Evolutionary conservation across 495 filamentous ascomycete species (phyloP), one percentile per base, ranked within the genome.

Genomic region (Penicillium longicatenatum): DNA sequence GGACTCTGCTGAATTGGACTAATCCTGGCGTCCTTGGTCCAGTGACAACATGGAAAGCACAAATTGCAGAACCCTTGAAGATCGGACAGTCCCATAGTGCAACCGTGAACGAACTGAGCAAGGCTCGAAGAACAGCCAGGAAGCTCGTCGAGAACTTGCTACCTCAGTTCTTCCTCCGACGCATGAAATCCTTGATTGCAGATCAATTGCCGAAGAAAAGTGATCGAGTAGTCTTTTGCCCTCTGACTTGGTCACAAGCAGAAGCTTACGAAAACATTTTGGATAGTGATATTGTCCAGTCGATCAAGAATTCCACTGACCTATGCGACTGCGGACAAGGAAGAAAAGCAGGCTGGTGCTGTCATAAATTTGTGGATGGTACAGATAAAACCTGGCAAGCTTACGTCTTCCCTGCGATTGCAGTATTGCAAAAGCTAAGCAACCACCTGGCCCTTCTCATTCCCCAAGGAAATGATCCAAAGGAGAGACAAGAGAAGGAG

Each of bases 1-100:
- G 94, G 94, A 94, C 92, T 4, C 79, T 98, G 4, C 76, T 98
- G 12, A 97, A 98, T 72, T 98, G 94, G 94, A 92, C 92, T 1
- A 96, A 96, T 64, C 94, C 94, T 1, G 95, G 94, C 0, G 76
- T 82, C 35, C 87, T 97, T 58, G 94, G 94, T 3, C 88, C 91
- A 0, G 73, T 90, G 10, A 78, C 79, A 16, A 85, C 86, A 19
- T 98, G 94, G 94, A 89, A 84, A 62, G 77, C 79, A 29, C 81
- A 82, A 47, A 91, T 98, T 55, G 85, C 87, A 30, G 79, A 84
- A 17, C 94, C 94, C 2, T 77, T 98, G 30, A 91, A 86, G 59
- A 76, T 91, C 41, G 95, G 94, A 2, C 94, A 98, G 69, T 87
- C 88, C 12, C 95, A 98, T 62, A 91, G 96, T 68, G 93, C 95